Conservation (phyloP, 2,329 filamentous ascomycete species). For the Penicillium sp. region DNA sequence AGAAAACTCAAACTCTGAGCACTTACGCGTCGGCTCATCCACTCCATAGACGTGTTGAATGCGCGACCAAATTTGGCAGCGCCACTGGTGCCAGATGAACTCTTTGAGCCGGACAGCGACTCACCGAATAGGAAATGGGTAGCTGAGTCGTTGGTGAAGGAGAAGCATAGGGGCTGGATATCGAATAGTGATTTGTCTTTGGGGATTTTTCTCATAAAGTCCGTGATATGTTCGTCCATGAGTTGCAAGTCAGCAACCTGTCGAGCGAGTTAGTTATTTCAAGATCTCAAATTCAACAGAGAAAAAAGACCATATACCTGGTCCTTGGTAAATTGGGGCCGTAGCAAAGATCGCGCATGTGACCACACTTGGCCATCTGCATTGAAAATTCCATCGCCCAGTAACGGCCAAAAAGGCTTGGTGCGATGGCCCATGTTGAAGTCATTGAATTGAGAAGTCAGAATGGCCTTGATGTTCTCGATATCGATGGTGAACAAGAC, state of each 20-base stretch:
- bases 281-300: not conserved
- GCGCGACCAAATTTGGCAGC: conserved; percentile 10
- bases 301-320: not conserved
- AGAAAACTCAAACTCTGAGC: conserved; percentile 10
- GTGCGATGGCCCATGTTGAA: conserved; percentile 7
- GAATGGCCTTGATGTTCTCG: conserved; percentile 12
- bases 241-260: conserved; percentile 54
- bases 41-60: conserved; percentile 10
- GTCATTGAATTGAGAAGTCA: conserved; percentile 12
- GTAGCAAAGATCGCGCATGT: conserved; percentile 9
- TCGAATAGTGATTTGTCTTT: conserved; percentile 52
- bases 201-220: conserved; percentile 57
- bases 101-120: conserved; percentile 34
- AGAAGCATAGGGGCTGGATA: conserved; percentile 60
- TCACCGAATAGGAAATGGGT: conserved; percentile 66
- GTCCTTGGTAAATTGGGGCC: conserved; percentile 12
- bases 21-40: conserved; percentile 7
- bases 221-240: conserved; percentile 59
- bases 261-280: conserved; percentile 13
- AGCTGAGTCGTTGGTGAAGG: conserved; percentile 62
- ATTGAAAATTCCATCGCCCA: conserved; percentile 48
- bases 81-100: not conserved
- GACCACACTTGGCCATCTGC: conserved; percentile 74
- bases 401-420: conserved; percentile 7
- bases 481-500: conserved; percentile 14